Evolutionary conservation across 306 rosid genomes (phyloP), one percentile per base, ranked within the genome.

Genomic region (Canavalia gladiata): DNA sequence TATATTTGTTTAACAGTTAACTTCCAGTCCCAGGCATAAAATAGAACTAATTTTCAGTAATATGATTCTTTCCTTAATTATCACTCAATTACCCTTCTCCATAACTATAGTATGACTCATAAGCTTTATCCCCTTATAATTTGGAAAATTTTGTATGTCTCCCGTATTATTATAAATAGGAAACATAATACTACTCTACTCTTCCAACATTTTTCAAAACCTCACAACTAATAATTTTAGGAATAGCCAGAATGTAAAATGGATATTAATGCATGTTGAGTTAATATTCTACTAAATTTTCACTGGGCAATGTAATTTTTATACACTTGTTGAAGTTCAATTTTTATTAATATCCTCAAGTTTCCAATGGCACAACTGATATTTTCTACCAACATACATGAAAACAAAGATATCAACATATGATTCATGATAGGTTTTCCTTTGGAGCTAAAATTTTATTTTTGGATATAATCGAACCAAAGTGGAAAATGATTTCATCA

Each of bases 341-440:
- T 28, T 64, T 52, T 49, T 68, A 70, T 42, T 56, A 71, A 33
- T 45, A 6, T 79, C 39, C 68, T 63, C 63, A 83, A 52, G 43
- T 33, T 65, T 52, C 79, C 6, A 60, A 51, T 11, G n/a, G 12
- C 49, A 43, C 35, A 37, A 52, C 6, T 4, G 52, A 46, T 54
- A 42, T 64, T 71, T 42, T 60, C 55, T 41, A 41, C 43, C 49
- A 63, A 64, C 30, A 71, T 74, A 12, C n/a, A 43, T 50, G 41
- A 2, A 51, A 45, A 77, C 12, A 70, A 2, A 35, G 75, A 50
- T 28, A 62, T 54, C 37, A 58, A 57, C 60, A 50, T 60, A 18
- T 18, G 25, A 18, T 18, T 18, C 25, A 18, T 18, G 25, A 18
- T 18, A 18, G 25, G 25, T 18, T 18, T 18, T 18, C 0, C 0